These are phyloP conservation scores for Clonostachys chloroleuca DNA, from an alignment of 2,329 filamentous ascomycete species.

Conservation along the genomic window DNA sequence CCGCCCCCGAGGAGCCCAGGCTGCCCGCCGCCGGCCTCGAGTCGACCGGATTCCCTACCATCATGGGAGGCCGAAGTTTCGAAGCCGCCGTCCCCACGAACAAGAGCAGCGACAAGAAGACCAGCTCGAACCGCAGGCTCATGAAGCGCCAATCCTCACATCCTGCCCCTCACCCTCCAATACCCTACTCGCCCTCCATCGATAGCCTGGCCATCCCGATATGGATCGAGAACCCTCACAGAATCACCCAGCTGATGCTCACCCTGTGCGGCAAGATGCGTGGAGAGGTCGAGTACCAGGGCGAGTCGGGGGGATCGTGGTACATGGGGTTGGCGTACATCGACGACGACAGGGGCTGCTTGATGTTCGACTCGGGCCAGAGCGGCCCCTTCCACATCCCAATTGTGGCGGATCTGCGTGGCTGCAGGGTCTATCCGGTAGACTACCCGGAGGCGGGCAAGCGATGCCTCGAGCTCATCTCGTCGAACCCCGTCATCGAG, in stretches of 20 bases:
- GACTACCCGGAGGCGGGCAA: conserved; percentile 35
- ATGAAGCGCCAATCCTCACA: conserved; percentile 51
- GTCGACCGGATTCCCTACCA: conserved; percentile 34
- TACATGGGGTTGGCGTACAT: conserved; percentile 70
- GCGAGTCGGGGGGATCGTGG: conserved; percentile 59
- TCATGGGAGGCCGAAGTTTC: conserved; percentile 25
- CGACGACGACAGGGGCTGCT: conserved; percentile 67
- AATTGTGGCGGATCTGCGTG: conserved; percentile 69
- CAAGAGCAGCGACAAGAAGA: conserved; percentile 37
- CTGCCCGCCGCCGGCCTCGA: conserved; percentile 33
- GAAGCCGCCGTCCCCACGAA: conserved; percentile 19
- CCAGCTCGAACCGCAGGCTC: conserved; percentile 39
- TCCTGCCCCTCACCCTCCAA: conserved; percentile 49
- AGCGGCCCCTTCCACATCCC: conserved; percentile 60
- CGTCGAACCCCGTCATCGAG: conserved; percentile 49
- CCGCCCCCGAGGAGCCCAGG: conserved; percentile 44
- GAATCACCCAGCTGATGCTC: conserved; percentile 72
- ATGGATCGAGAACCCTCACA: conserved; percentile 64
- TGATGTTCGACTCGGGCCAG: conserved; percentile 71
- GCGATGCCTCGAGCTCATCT: conserved; percentile 50
- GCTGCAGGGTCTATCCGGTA: conserved; percentile 64
- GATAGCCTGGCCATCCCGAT: conserved; percentile 57
- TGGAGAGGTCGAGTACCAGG: conserved; percentile 70
- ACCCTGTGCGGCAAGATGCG: conserved; percentile 75
- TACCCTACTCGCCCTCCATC: conserved; percentile 49